phyloP scores from a whole-genome alignment of 148 eudicot species.

The Bassia scoparia region DNA sequence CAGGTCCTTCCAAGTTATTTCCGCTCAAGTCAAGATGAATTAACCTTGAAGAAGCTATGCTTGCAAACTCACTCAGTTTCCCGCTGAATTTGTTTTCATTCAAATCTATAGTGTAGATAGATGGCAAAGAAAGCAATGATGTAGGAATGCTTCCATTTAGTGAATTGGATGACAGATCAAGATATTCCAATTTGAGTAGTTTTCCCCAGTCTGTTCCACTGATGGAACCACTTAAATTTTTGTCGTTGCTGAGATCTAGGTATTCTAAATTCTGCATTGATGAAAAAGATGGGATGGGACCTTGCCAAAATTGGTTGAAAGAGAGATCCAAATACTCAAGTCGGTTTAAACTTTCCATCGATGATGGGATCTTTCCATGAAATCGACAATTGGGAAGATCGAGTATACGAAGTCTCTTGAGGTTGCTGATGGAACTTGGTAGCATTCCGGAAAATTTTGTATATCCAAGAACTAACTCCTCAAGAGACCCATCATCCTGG shows the following conservation, averaged over 20 bases:
- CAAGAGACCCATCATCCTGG: constrained; percentile 14
- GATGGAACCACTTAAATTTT: constrained; percentile 31
- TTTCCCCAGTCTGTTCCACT: constrained; percentile 31
- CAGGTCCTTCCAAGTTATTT: constrained; percentile 36
- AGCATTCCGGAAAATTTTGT: constrained; percentile 33
- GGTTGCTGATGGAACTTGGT: constrained; percentile 27
- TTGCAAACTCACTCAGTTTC: constrained; percentile 7
- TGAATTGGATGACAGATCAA: constrained; percentile 31
- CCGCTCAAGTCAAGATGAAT: constrained; percentile 33
- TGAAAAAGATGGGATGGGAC: too few relatives aligned
- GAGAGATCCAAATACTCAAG: constrained; percentile 15
- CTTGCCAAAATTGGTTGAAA: too few relatives aligned
- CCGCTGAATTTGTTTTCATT: constrained; percentile 40
- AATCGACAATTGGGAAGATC: not conserved
- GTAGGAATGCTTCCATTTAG: constrained; percentile 46
- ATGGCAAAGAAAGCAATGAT: constrained; percentile 24
- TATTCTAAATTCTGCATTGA: not conserved
- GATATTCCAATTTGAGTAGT: constrained; percentile 21
- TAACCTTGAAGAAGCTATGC: constrained; percentile 14
- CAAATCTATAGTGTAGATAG: constrained; percentile 17
- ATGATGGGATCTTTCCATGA: constrained; percentile 24
- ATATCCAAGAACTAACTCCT: constrained; percentile 14
- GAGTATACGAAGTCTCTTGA: constrained; percentile 18
- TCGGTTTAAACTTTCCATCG: constrained; percentile 2
- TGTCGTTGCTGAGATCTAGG: constrained; percentile 28